A percentile compares a stretch with the other conserved stretches of the same genome.
phyloP scores from a whole-genome alignment of 2,329 filamentous ascomycete species.

The Tolypocladium paradoxum region DNA sequence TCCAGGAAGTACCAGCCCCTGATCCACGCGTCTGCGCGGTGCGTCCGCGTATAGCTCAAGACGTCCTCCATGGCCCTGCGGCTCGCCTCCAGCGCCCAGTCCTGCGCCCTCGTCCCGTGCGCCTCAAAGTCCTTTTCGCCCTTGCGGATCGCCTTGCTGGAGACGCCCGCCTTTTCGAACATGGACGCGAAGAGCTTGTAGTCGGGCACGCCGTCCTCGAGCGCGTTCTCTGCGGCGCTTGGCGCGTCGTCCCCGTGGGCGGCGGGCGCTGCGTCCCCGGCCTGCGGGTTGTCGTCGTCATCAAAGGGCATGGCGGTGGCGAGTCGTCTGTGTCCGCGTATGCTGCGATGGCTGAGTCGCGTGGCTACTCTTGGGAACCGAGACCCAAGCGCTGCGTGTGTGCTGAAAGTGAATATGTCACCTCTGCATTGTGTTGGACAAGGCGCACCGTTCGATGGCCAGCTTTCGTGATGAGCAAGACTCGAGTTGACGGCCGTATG shows the following conservation, averaged over 20 bases:
- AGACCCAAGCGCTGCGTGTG: neutral
- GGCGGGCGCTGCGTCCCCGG: constrained; percentile 7
- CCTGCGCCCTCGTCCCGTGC: constrained; percentile 76
- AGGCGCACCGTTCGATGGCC: neutral
- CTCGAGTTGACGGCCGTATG: neutral
- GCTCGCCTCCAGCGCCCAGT: constrained; percentile 66
- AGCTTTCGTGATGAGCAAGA: neutral
- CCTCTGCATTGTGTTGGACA: neutral
- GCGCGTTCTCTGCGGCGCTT: constrained; percentile 40
- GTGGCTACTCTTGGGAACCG: neutral
- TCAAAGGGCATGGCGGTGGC: constrained; percentile 26
- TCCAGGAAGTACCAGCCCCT: constrained; percentile 67
- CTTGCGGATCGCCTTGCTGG: constrained; percentile 64
- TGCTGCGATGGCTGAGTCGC: neutral
- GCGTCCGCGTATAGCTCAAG: constrained; percentile 64
- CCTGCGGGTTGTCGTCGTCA: constrained; percentile 30
- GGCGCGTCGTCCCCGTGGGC: constrained; percentile 16
- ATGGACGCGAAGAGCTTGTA: constrained; percentile 60
- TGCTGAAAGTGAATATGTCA: neutral
- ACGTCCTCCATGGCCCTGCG: constrained; percentile 84
- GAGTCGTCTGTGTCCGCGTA: neutral
- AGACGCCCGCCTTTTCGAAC: constrained; percentile 38
- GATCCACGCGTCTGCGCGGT: constrained; percentile 54
- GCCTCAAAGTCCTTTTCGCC: constrained; percentile 97
- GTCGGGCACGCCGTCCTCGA: constrained; percentile 76